Percentiles rank a stretch among this genome's conserved stretches.
Conservation (phyloP, 73 alveolate species). For the Diophrys sp. region DNA sequence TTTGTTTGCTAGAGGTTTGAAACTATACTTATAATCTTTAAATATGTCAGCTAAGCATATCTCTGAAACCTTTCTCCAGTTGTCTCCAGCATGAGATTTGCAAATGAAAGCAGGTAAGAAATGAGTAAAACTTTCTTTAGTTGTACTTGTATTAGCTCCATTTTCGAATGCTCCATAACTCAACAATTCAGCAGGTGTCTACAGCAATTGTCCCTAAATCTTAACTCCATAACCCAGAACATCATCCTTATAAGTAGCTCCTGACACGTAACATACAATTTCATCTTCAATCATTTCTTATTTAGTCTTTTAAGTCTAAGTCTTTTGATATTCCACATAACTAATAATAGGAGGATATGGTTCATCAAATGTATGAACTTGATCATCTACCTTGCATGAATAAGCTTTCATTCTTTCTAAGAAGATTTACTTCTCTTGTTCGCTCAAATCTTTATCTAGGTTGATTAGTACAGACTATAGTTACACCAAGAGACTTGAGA, state of each 20-base stretch:
- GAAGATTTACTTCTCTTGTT: neutral
- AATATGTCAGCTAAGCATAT: neutral
- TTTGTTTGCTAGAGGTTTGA: neutral
- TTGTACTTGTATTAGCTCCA: neutral
- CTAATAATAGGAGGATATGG: neutral
- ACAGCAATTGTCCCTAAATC: neutral
- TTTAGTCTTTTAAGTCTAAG: neutral
- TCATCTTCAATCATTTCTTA: neutral
- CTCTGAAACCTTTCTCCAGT: neutral
- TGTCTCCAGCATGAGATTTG: neutral
- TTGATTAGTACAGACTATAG: neutral
- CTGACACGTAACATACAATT: neutral
- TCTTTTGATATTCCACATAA: neutral
- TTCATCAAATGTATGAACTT: neutral
- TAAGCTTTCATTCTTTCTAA: neutral
- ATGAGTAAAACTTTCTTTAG: neutral
- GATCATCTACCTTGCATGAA: neutral
- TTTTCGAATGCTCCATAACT: neutral
- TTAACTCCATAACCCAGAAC: neutral
- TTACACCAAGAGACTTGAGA: neutral
- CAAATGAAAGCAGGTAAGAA: neutral
- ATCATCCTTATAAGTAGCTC: neutral
- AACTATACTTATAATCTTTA: too few species aligned
- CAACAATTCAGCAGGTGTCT: neutral
- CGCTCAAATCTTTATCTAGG: neutral